These are phyloP conservation scores for Aegilops bicornis DNA, from an alignment of 176 grass and related monocot species.

Conservation along the genomic window DNA sequence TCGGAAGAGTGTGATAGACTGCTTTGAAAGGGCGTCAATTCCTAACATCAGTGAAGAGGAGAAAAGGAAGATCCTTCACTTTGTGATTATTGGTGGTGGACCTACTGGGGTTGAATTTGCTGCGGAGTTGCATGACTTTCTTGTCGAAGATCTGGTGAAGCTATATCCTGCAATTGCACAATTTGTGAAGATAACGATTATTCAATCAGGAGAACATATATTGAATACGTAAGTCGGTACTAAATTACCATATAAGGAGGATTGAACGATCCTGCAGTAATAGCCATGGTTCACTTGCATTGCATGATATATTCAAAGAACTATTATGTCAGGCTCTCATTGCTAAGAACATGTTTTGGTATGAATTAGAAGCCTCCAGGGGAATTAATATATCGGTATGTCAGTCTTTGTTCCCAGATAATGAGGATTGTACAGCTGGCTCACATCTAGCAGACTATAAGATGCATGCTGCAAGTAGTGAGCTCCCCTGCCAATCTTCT, in stretches of 20 bases:
- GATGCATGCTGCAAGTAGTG: neutral
- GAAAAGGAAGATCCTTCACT: constrained; percentile 77
- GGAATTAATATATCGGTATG: neutral
- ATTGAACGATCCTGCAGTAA: constrained; percentile 8
- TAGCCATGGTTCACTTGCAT: constrained; percentile 12
- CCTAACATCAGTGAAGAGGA: constrained; percentile 72
- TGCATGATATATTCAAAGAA: neutral
- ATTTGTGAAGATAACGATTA: constrained; percentile 87
- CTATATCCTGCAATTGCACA: constrained; percentile 68
- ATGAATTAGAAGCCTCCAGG: neutral
- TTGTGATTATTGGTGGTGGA: constrained; percentile 92
- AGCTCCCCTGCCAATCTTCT: neutral
- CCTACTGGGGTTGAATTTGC: constrained; percentile 98
- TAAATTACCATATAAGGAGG: constrained; percentile 21
- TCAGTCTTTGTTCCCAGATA: neutral
- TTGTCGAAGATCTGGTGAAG: constrained; percentile 86
- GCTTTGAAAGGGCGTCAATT: constrained; percentile 83
- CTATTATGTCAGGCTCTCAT: neutral
- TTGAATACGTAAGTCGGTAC: constrained; percentile 75
- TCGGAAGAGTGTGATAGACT: constrained; percentile 69
- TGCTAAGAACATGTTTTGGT: neutral
- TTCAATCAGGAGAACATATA: constrained; percentile 85
- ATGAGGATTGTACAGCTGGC: neutral
- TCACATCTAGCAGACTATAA: neutral
- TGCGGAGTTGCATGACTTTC: constrained; percentile 96